Evolutionary conservation across 305 asterid species (phyloP), one percentile per base, ranked within the genome.

Genomic region (Rubia tinctorum): DNA sequence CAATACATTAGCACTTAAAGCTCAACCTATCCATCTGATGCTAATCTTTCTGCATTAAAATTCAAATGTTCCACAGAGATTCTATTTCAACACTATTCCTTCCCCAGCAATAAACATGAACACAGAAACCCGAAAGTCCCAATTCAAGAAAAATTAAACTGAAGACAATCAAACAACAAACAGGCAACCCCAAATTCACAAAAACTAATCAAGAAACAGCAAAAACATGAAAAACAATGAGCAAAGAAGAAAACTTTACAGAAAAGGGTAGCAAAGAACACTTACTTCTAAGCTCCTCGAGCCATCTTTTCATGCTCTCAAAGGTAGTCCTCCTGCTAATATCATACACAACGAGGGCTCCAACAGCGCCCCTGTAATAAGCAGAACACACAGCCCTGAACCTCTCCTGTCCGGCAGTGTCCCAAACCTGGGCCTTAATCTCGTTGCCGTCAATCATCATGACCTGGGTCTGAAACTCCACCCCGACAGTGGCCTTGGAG

Each of bases 371-470:
- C 83, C 92, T 89, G 70, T 90, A 90, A 40, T 90, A 90, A 80
- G 94, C 94, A 78, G 94, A 90, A 76, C 94, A 88, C 77, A 88
- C 94, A 80, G 96, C 90, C 68, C 96, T 83, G 78, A 90, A 90
- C 0, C 91, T 86, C 80, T 90, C 94, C 66, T 90, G 96, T 60
- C 94, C 94, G 68, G 96, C 94, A 76, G 92, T 90, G 73, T 90
- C 94, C 96, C 93, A 90, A 2, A 90, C 88, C 68, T 90, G 93
- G 56, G 90, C 96, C 80, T 90, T 88, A 23, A 90, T 79, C 76
- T 86, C 93, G 77, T 88, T 90, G 47, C 96, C 96, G 68, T 88
- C 93, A 59, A 90, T n/a, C 78, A 81, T 87, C 76, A 90, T 76
- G 37, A 83, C 86, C 82, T 85, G 92, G 71, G 96, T 88, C 84